These are phyloP conservation scores for Lentinus brumalis DNA, from an alignment of 768 basidiomycete genomes.

Conservation along the genomic window DNA sequence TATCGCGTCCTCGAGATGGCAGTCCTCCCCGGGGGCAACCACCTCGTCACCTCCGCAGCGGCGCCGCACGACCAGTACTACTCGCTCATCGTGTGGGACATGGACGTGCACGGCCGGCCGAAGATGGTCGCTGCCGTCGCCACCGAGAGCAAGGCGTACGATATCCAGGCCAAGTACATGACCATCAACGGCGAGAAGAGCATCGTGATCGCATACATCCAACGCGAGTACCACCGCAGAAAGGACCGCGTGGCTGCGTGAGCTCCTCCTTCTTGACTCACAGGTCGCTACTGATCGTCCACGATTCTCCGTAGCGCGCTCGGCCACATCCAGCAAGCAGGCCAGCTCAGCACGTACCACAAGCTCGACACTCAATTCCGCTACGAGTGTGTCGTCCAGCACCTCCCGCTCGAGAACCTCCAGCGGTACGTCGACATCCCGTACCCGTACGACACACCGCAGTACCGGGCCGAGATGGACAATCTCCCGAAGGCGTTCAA, in stretches of 20 bases:
- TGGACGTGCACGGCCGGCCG: conserved; percentile 52
- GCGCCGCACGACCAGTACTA: conserved; percentile 42
- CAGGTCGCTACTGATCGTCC: too few relatives aligned
- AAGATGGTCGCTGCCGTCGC: conserved; percentile 47
- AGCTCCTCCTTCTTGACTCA: not conserved
- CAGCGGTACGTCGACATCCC: conserved; percentile 48
- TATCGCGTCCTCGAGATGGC: conserved; percentile 53
- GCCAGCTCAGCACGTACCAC: conserved; percentile 37
- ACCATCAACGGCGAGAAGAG: conserved; percentile 38
- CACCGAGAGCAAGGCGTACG: conserved; percentile 53
- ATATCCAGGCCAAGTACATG: conserved; percentile 64
- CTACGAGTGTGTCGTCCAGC: conserved; percentile 48
- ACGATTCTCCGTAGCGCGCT: not conserved
- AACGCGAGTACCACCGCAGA: conserved; percentile 34
- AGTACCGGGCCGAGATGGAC: conserved; percentile 39
- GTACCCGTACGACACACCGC: conserved; percentile 38
- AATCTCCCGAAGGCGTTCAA: conserved; percentile 44
- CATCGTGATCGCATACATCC: conserved; percentile 57
- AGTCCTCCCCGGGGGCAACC: conserved; percentile 67
- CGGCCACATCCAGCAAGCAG: conserved; percentile 31
- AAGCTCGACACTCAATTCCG: conserved; percentile 47
- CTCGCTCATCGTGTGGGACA: conserved; percentile 52
- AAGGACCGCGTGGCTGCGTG: conserved; percentile 2
- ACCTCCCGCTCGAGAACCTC: conserved; percentile 43
- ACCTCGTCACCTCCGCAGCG: conserved; percentile 63